Conservation (phyloP, 73 alveolate genomes). For the Diophrys sp. region DNA sequence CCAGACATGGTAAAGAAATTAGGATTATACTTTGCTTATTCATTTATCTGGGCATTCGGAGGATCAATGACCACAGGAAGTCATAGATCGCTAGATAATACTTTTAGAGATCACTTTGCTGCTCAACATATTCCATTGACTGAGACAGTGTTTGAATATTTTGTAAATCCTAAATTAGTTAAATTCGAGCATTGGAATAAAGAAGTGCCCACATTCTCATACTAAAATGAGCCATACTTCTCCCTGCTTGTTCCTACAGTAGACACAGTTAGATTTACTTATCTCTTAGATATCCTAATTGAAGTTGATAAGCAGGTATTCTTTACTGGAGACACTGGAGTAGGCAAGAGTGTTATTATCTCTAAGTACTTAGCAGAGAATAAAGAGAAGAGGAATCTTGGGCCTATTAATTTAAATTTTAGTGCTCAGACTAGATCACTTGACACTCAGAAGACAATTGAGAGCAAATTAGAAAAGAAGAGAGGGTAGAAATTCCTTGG, state of each 20-base stretch:
- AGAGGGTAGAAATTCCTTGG: constrained; percentile 84
- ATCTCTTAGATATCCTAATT: constrained; percentile 81
- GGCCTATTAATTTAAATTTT: constrained; percentile 81
- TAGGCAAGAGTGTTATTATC: constrained; percentile 92
- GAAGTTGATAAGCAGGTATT: constrained; percentile 73
- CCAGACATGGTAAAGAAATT: constrained; percentile 33
- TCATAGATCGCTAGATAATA: constrained; percentile 42
- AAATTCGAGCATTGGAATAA: constrained; percentile 62
- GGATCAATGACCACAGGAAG: constrained; percentile 54
- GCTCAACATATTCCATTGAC: constrained; percentile 56
- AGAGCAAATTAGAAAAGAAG: constrained; percentile 84
- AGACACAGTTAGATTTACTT: constrained; percentile 91
- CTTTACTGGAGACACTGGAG: constrained; percentile 95
- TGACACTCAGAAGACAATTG: constrained; percentile 87
- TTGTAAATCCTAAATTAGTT: constrained; percentile 29
- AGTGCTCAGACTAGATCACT: constrained; percentile 90
- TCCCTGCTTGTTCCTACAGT: constrained; percentile 90
- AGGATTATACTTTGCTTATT: constrained; percentile 33
- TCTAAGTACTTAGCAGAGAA: constrained; percentile 67
- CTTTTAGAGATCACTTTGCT: constrained; percentile 56
- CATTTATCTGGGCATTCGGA: constrained; percentile 76
- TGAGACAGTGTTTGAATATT: constrained; percentile 71
- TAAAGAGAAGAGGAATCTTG: constrained; percentile 73
- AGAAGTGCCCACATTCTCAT: constrained; percentile 59
- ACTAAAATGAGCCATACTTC: constrained; percentile 66